Base-by-base conservation (phyloP, 805 yeast genomes). In the Monosporozyma unispora region DNA sequence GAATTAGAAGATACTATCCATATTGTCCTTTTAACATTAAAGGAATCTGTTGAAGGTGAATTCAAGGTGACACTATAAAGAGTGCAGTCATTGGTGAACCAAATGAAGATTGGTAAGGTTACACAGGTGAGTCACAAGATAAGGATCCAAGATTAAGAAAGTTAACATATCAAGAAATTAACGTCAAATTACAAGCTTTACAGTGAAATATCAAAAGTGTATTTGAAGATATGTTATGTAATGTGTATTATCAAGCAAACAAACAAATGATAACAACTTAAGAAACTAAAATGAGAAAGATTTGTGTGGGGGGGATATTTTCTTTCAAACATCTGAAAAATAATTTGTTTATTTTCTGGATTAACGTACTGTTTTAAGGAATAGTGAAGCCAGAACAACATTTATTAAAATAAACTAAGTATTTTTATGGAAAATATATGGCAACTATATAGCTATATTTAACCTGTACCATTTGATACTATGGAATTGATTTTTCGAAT, bases 1-100 rank as follows among this genome's bases (percentile, higher is more conserved):
- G 99, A 93, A 71, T 76, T 93, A 54, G 99, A 93, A 71, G 99
- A 93, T 67, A 99, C 98, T 46, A 87, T 93, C 56, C 98, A 93
- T 68, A 93, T 91, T 64, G 96, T 98, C 0, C 74, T 93, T 44
- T 73, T 93, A 60, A 93, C 99, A 4, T 75, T 93, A 66, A 93
- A 93, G 69, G 99, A 93, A 70, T 82, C 96, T 23, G 91, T 93
- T 46, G 99, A 93, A 68, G 99, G 99, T 50, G 99, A 93, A 64
- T 86, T 93, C 80, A 89, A 85, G 98, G 98, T 45, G 95, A 89
- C 57, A 90, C 95, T 44, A 91, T 93, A 55, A 99, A 93, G 69
- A 86, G 93, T 52, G 84, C 91, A 22, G 76, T 93, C 39, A 81
- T 93, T 48, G 90, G 96, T 49, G 84, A 80, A 47, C 85, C 95